Evolutionary conservation across 192 early-diverging fungal species (phyloP).

Genomic region (Mortierella claussenii): DNA sequence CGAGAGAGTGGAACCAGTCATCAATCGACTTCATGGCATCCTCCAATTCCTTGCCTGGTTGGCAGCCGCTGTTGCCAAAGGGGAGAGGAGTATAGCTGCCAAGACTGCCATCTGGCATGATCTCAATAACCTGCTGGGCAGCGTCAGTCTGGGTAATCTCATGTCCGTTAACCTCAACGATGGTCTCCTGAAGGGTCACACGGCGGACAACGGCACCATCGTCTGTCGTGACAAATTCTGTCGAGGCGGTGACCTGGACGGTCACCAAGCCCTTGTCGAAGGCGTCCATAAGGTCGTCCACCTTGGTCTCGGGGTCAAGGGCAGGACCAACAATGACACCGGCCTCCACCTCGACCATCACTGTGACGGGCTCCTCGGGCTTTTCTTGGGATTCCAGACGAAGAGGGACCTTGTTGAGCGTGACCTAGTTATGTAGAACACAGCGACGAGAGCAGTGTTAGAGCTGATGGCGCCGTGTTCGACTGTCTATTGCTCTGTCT

Average conservation of each 20-base stretch:
- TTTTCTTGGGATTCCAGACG: slow-evolving; percentile 54
- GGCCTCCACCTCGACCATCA: slow-evolving; percentile 29
- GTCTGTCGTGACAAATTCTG: slow-evolving; percentile 52
- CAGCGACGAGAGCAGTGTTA: slow-evolving; percentile 1
- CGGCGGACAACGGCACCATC: slow-evolving; percentile 61
- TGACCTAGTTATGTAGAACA: slow-evolving; percentile 47
- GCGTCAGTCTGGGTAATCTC: slow-evolving; percentile 63
- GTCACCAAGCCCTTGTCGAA: slow-evolving; percentile 66
- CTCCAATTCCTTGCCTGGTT: slow-evolving; percentile 10
- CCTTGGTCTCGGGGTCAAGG: slow-evolving; percentile 54
- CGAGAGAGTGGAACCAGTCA: slow-evolving; percentile 42
- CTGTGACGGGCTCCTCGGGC: slow-evolving; percentile 29
- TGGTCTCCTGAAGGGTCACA: slow-evolving; percentile 56
- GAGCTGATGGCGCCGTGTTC: background rate
- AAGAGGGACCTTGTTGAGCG: slow-evolving; percentile 62
- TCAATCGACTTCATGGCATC: slow-evolving; percentile 30
- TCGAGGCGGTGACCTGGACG: slow-evolving; percentile 61
- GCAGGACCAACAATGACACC: slow-evolving; percentile 52
- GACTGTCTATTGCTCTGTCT: no score
- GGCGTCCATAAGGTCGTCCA: slow-evolving; percentile 53
- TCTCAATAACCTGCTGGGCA: slow-evolving; percentile 66
- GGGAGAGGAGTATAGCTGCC: slow-evolving; percentile 52
- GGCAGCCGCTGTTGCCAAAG: slow-evolving; percentile 19
- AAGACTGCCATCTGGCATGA: slow-evolving; percentile 56
- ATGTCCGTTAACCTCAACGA: slow-evolving; percentile 65